Conservation (phyloP, 139 green algal species). For the Volvox africanus region DNA sequence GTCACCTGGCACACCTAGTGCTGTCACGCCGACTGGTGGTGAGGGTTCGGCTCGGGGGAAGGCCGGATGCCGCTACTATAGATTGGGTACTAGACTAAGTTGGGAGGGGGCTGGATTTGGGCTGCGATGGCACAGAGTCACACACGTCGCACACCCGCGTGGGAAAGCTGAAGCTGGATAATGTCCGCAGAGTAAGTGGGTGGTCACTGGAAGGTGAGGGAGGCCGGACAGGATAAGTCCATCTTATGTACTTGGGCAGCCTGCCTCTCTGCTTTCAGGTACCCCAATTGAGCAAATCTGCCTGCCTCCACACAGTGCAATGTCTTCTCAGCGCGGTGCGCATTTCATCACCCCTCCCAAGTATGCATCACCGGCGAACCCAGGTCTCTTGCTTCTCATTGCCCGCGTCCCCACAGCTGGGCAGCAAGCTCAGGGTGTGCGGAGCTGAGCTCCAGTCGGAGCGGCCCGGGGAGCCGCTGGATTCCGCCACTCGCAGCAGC, state of each 20-base stretch:
- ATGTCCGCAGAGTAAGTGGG: too few species aligned
- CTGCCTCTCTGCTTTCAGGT: neutral
- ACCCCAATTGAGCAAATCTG: neutral
- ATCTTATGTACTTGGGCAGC: too few species aligned
- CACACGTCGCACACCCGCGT: too few species aligned
- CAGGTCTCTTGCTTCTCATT: neutral
- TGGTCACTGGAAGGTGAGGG: too few species aligned
- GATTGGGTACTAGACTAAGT: too few species aligned
- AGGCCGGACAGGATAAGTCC: too few species aligned
- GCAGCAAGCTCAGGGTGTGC: conserved; percentile 67
- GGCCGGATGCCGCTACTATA: too few species aligned
- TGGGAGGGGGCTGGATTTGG: too few species aligned
- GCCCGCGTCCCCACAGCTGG: conserved; percentile 46
- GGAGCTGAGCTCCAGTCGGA: conserved; percentile 57
- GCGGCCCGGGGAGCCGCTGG: conserved; percentile 56
- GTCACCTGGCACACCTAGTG: conserved; percentile 54
- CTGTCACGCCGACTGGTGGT: conserved; percentile 49
- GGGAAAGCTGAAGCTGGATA: too few species aligned
- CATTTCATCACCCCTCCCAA: neutral
- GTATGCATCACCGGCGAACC: neutral
- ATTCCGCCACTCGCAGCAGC: conserved; percentile 26
- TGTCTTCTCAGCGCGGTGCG: too few species aligned
- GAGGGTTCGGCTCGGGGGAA: neutral
- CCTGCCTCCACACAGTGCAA: neutral
- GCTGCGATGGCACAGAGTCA: too few species aligned